Evolutionary conservation across 805 yeast genomes (phyloP), one percentile per base, ranked within the genome.

Genomic region (Diddensiella caesifluorescens): DNA sequence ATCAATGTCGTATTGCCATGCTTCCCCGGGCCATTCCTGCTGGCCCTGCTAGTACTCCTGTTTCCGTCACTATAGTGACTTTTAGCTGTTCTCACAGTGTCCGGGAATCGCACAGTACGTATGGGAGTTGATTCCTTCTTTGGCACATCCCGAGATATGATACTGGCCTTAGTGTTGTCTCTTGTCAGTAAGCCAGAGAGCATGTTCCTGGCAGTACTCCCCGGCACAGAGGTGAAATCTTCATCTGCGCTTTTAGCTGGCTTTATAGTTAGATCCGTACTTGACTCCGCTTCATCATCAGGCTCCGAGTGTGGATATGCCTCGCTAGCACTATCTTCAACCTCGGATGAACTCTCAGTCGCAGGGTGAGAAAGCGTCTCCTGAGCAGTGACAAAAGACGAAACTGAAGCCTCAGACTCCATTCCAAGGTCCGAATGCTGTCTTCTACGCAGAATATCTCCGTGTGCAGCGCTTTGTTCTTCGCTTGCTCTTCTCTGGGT

Each of bases 381-480:
- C 18, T 30, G 22, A 5, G 41, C 41, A 18, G 41, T 38, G 7
- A 38, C 41, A 29, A 38, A 38, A 10, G 41, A 38, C 5, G 37
- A 16, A 38, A 38, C 13, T 12, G 41, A 38, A 5, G 21, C 26
- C 19, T 37, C 40, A 5, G 40, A 26, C 12, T 19, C 30, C n/a
- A 31, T 15, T 10, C 28, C 28, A 22, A 9, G 28, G 16, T 32
- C 35, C 22, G 10, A 9, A 9, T 21, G 19, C 22, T 7, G 35
- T 10, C 9, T 10, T 32, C 35, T 13, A 18, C 15, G n/a, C n/a
- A n/a, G n/a, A n/a, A n/a, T n/a, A n/a, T n/a, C n/a, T n/a, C n/a
- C n/a, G n/a, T n/a, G n/a, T n/a, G n/a, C n/a, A n/a, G n/a, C n/a
- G n/a, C n/a, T n/a, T n/a, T n/a, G n/a, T n/a, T n/a, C n/a, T n/a